Base-by-base conservation (phyloP, 1,284 basidiomycete genomes). In the Cystobasidium sp. region DNA sequence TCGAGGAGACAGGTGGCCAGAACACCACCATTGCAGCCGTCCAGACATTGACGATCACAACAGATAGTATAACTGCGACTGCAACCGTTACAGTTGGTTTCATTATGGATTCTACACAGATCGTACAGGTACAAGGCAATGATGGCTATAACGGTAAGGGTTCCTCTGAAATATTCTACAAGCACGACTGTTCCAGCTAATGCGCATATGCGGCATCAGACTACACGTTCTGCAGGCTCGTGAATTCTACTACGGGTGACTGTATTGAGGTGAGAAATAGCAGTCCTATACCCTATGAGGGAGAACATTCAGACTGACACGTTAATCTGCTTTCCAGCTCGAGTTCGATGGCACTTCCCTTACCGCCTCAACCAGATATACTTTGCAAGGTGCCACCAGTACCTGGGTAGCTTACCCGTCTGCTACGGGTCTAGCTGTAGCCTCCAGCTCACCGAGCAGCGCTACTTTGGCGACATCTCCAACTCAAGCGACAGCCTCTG, bases 111-210 rank as follows among this genome's bases (percentile, higher is more conserved):
- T 31, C 53, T 41, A 44, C 66, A 31, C 46, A 52, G n/a, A 59
- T 68, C 24, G 41, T 68, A 4, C 66, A 58, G 41, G 14, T 53
- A 31, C n/a, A 58, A 49, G 66, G 66, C 14, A 68, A 68, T 39
- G 66, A 68, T 68, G 66, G 66, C 12, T 68, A 52, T 20, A 41
- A 68, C 20, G 66, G 49, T 67, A 20, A 67, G 64, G 1, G n/a
- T 12, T 3, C n/a, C 3, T 6, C 14, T n/a, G 46, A 12, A 14
- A 14, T 1, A 14, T 6, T 12, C n/a, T 41, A 4, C 55, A 3
- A 14, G 18, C 22, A 10, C 4, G 22, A 56, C 37, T 37, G 9
- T 37, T 37, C 55, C 31, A 31, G 31, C 31, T 56, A 8, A 56
- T 37, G 10, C 12, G 46, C 46, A 10, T 3, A 14, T 24, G 22